Conservation (phyloP, 2,329 filamentous ascomycete genomes). For the Nigrospora oryzae region DNA sequence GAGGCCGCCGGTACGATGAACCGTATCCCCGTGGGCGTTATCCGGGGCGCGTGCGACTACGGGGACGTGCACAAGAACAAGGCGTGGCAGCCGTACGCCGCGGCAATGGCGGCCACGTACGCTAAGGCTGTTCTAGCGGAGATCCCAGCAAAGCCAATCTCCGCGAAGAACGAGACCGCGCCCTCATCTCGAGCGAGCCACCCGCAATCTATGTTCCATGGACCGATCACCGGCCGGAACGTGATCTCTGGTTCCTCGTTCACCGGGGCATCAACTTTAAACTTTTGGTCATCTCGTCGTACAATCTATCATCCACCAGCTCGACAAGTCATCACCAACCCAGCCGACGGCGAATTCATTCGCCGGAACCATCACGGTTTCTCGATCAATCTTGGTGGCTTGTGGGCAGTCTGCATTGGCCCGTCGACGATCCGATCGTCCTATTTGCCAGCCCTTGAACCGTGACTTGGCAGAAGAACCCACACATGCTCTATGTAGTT, state of each 20-base stretch:
- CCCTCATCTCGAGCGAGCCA: background rate
- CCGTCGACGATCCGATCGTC: no score
- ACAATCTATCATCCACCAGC: background rate
- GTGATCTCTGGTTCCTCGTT: background rate
- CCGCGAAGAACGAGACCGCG: background rate
- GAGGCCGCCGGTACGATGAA: no score
- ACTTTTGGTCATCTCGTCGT: background rate
- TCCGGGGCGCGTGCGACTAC: constrained; percentile 25
- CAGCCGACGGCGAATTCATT: background rate
- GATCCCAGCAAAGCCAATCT: background rate
- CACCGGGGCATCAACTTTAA: background rate
- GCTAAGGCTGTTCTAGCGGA: background rate
- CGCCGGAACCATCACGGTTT: no score
- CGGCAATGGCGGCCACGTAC: constrained; percentile 19
- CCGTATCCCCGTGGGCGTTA: constrained; percentile 19
- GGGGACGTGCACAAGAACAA: constrained; percentile 22
- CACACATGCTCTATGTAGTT: no score
- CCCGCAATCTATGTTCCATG: background rate
- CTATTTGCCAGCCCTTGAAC: no score
- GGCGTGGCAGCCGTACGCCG: constrained; percentile 24
- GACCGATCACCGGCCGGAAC: background rate
- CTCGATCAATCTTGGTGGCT: no score
- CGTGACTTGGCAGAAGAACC: no score
- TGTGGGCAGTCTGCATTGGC: no score
- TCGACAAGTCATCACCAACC: background rate